Conservation (phyloP, 805 yeast species). For the Huiozyma naganishii region DNA sequence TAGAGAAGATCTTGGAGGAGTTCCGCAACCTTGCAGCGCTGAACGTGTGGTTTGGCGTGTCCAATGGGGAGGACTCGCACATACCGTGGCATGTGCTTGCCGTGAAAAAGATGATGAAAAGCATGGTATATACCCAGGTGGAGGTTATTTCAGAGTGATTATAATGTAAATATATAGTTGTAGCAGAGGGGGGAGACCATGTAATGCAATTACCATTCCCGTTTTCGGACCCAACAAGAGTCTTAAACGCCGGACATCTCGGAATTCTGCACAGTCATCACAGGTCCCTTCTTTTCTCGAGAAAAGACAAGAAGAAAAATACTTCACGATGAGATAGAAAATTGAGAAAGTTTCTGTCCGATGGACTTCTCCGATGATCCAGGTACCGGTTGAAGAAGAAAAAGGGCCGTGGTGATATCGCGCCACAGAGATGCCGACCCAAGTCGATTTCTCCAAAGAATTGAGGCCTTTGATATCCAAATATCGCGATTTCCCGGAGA, state of each 20-base stretch:
- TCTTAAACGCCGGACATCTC: background rate
- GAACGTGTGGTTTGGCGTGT: constrained; percentile 30
- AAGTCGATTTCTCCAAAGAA: constrained; percentile 19
- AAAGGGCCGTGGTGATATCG: too few species aligned
- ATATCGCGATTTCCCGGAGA: constrained; percentile 86
- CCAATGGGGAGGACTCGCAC: constrained; percentile 29
- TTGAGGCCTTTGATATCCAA: constrained; percentile 49
- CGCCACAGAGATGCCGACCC: background rate
- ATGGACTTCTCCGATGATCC: background rate
- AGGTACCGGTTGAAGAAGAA: background rate
- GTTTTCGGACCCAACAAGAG: background rate
- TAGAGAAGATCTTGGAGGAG: constrained; percentile 48
- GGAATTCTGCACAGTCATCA: too few species aligned
- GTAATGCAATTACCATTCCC: background rate
- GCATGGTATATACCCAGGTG: constrained; percentile 48
- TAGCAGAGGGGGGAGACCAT: background rate
- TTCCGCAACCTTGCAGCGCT: constrained; percentile 44
- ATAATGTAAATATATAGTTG: background rate
- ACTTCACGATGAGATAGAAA: background rate
- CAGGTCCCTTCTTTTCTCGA: too few species aligned
- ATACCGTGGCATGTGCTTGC: constrained; percentile 69
- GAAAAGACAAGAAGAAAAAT: too few species aligned
- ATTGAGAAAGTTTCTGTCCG: background rate
- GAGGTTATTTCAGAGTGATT: constrained; percentile 9
- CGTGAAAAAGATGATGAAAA: constrained; percentile 50